These are phyloP conservation scores for Fistulinella prunicolor DNA, from an alignment of 768 basidiomycete genomes.

Conservation along the genomic window DNA sequence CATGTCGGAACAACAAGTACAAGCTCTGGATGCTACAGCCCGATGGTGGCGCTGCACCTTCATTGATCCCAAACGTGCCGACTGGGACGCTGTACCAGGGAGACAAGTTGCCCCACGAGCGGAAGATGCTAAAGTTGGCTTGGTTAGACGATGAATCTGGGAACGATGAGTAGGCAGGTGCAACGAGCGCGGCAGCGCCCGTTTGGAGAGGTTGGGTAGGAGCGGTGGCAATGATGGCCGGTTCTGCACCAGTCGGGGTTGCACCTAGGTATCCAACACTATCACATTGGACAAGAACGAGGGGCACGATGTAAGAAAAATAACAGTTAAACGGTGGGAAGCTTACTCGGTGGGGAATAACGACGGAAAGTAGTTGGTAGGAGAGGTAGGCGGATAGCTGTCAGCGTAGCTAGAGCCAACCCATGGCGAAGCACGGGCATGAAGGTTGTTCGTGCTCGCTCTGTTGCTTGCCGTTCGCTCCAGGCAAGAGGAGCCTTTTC, in stretches of 20 bases:
- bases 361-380: conserved; percentile 69
- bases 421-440: conserved; percentile 55
- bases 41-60: conserved; percentile 65
- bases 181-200: conserved; percentile 61
- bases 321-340: too few species aligned
- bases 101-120: conserved; percentile 80
- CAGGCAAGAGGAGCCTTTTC: conserved; percentile 4
- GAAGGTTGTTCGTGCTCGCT: conserved; percentile 12
- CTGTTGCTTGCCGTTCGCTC: neutral
- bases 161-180: conserved; percentile 36
- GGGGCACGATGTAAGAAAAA: neutral
- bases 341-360: conserved; percentile 64
- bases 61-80: conserved; percentile 69
- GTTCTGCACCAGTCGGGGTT: conserved; percentile 79
- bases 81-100: conserved; percentile 82
- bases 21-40: conserved; percentile 70
- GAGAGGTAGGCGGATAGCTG: conserved; percentile 66
- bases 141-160: conserved; percentile 10
- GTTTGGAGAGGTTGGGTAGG: conserved; percentile 78
- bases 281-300: neutral
- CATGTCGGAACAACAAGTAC: conserved; percentile 80
- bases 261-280: conserved; percentile 71
- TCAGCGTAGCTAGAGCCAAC: conserved; percentile 71
- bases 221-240: conserved; percentile 68
- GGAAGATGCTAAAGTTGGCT: conserved; percentile 58